Conservation (phyloP, 2,329 filamentous ascomycete genomes). For the Pyrenophora tritici-repentis region DNA sequence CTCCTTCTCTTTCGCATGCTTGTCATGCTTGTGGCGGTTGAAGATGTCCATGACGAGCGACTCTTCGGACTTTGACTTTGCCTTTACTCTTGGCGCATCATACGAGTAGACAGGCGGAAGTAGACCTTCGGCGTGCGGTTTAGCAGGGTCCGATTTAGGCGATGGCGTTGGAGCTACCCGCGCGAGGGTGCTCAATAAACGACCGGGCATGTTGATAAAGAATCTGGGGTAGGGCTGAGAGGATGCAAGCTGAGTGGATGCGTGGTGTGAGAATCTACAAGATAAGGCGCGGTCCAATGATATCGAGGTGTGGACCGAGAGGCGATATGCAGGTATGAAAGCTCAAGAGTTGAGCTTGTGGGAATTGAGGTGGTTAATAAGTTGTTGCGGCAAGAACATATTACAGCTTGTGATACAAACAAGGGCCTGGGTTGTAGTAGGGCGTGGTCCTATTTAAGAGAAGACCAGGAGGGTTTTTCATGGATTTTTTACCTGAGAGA, state of each 20-base stretch:
- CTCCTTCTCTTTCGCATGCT: conserved; percentile 25
- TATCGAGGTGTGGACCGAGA: conserved; percentile 15
- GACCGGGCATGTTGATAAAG: conserved; percentile 42
- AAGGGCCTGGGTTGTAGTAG: conserved; percentile 16
- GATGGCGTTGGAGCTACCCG: conserved; percentile 41
- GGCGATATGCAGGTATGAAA: conserved; percentile 21
- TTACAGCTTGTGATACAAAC: conserved; percentile 14
- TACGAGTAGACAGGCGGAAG: conserved; percentile 45
- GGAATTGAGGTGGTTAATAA: conserved; percentile 39
- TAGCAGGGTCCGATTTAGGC: conserved; percentile 34
- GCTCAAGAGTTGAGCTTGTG: conserved; percentile 44
- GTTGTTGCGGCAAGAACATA: conserved; percentile 42
- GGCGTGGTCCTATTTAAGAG: conserved; percentile 29
- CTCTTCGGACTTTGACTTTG: conserved; percentile 38
- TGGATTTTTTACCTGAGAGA: conserved; percentile 38
- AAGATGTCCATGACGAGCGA: conserved; percentile 48
- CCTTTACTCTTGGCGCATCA: conserved; percentile 35
- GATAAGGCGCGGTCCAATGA: conserved; percentile 28
- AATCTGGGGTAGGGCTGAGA: conserved; percentile 39
- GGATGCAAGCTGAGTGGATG: conserved; percentile 19
- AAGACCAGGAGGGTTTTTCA: neutral
- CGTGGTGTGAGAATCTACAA: conserved; percentile 15
- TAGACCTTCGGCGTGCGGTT: conserved; percentile 28
- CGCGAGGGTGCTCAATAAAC: conserved; percentile 41
- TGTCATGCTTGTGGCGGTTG: conserved; percentile 44